phyloP scores from a whole-genome alignment of 2,329 filamentous ascomycete species.

The Penicillium oxalicum region DNA sequence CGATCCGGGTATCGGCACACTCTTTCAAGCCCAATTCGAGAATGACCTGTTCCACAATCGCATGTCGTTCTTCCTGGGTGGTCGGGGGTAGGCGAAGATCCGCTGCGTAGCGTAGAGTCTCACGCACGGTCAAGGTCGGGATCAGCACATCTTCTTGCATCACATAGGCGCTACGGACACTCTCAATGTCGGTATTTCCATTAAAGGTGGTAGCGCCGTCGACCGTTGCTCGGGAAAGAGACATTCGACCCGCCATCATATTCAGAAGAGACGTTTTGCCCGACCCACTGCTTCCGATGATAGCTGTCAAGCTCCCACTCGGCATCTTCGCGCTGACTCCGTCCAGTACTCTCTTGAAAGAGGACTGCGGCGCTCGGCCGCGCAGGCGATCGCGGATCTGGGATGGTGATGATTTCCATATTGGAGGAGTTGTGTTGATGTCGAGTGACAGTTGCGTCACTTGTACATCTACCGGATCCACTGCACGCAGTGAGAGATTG shows the following conservation, averaged over 20 bases:
- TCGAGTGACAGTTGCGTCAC: slow-evolving; percentile 31
- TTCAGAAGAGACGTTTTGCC: slow-evolving; percentile 70
- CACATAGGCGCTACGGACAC: slow-evolving; percentile 49
- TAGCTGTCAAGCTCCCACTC: slow-evolving; percentile 64
- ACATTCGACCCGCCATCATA: slow-evolving; percentile 63
- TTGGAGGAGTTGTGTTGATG: slow-evolving; percentile 28
- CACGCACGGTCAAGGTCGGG: slow-evolving; percentile 66
- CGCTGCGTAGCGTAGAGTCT: slow-evolving; percentile 68
- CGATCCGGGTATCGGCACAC: slow-evolving; percentile 68
- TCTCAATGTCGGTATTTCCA: slow-evolving; percentile 46
- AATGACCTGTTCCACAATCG: slow-evolving; percentile 70
- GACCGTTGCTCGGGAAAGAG: slow-evolving; percentile 47
- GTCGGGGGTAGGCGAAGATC: slow-evolving; percentile 63
- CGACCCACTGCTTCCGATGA: slow-evolving; percentile 67
- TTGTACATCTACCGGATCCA: slow-evolving; percentile 36
- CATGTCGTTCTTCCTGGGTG: slow-evolving; percentile 52
- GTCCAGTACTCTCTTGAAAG: slow-evolving; percentile 51
- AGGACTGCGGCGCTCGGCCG: slow-evolving; percentile 18
- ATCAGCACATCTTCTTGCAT: slow-evolving; percentile 70
- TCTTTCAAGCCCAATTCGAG: slow-evolving; percentile 69
- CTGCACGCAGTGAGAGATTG: slow-evolving; percentile 37
- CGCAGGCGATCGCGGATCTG: slow-evolving; percentile 29
- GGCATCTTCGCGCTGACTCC: slow-evolving; percentile 59
- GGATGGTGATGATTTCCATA: slow-evolving; percentile 29
- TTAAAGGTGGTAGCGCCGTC: slow-evolving; percentile 59